phyloP scores from a whole-genome alignment of 106 monocot genomes.

The Xerophyta viscosa region DNA sequence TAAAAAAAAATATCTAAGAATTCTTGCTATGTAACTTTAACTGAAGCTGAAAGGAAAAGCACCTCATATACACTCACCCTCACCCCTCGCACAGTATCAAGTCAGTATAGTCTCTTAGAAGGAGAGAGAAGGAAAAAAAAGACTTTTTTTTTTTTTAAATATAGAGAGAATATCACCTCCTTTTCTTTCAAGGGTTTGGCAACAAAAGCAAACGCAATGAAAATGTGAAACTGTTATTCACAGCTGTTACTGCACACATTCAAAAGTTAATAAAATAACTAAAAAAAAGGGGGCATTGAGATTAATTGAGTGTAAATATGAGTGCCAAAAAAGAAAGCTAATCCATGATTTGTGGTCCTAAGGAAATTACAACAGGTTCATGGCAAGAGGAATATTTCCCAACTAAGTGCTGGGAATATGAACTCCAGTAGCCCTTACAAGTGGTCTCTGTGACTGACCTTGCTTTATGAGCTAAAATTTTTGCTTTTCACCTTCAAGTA shows the following conservation, averaged over 20 bases:
- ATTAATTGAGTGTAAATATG: not conserved
- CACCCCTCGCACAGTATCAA: constrained; percentile 16
- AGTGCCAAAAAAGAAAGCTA: not conserved
- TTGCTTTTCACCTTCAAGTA: not conserved
- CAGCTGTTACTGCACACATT: constrained; percentile 31
- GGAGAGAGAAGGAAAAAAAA: constrained; percentile 9
- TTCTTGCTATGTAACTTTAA: constrained; percentile 1
- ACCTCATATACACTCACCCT: constrained; percentile 10
- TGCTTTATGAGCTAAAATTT: not conserved
- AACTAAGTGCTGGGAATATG: no score
- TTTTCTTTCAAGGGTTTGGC: constrained; percentile 23
- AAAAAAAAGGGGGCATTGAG: not conserved
- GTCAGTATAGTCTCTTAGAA: not conserved
- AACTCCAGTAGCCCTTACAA: no score
- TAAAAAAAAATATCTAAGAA: constrained; percentile 43
- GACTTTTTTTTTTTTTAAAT: not conserved
- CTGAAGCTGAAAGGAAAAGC: no score
- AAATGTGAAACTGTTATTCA: constrained; percentile 12
- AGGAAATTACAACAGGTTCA: no score
- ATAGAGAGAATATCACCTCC: not conserved
- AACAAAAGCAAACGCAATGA: constrained; percentile 29
- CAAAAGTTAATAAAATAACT: constrained; percentile 8
- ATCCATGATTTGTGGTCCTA: no score
- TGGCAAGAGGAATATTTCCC: no score
- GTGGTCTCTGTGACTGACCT: no score